Percentiles rank a stretch among this genome's conserved stretches.
These are phyloP conservation scores for Saccharomyces cerevisiae DNA, from an alignment of 805 yeast genomes.

Conservation along the genomic window DNA sequence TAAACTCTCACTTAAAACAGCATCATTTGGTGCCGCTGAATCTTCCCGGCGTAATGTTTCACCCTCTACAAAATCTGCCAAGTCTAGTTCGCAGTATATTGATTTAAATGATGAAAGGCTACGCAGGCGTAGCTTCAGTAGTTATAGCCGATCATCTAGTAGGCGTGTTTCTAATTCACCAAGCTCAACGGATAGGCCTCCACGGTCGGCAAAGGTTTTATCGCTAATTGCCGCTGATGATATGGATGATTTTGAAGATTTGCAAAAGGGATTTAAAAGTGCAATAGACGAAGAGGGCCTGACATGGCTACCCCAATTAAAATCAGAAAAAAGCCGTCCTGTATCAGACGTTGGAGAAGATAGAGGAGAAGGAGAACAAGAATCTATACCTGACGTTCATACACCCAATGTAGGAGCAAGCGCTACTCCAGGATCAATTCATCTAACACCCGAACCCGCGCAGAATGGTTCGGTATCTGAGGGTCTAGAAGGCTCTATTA, in stretches of 20 bases:
- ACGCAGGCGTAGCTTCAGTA: not conserved
- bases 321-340: constrained; percentile 21
- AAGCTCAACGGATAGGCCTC: constrained; percentile 11
- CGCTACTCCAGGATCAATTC: constrained; percentile 1
- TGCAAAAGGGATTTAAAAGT: constrained; percentile 25
- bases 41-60: not conserved
- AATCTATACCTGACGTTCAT: not conserved
- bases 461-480: constrained; percentile 1
- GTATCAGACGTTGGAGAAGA: constrained; percentile 2
- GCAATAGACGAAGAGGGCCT: constrained; percentile 22
- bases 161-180: constrained; percentile 2
- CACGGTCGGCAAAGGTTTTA: constrained; percentile 22
- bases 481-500: not conserved
- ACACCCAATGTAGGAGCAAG: constrained; percentile 1
- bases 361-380: constrained; percentile 3
- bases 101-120: not conserved
- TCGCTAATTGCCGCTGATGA: constrained; percentile 27
- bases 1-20: constrained; percentile 10
- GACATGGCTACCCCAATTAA: constrained; percentile 25
- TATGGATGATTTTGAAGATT: constrained; percentile 27
- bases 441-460: constrained; percentile 1
- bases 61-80: not conserved
- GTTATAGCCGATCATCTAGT: not conserved
- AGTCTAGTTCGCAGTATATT: not conserved
- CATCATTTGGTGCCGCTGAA: constrained; percentile 1